phyloP scores from a whole-genome alignment of 2,329 filamentous ascomycete species.

The Lachnellula hyalina region DNA sequence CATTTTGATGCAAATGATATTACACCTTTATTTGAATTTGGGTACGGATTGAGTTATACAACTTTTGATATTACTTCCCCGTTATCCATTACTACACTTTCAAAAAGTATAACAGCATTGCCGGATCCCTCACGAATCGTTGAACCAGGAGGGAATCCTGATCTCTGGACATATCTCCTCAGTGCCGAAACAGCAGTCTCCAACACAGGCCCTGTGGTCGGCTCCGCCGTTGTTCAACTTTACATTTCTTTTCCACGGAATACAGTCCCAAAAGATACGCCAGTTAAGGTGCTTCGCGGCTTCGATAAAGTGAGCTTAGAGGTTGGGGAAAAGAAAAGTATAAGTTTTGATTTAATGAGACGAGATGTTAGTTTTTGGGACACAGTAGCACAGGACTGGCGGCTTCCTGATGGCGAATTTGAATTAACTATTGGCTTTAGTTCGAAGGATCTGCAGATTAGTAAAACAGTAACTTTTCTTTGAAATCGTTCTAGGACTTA shows the following conservation, averaged over 20 bases:
- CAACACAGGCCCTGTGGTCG: conserved; percentile 43
- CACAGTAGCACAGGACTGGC: conserved; percentile 53
- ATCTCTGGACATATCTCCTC: conserved; percentile 48
- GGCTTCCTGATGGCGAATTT: conserved; percentile 30
- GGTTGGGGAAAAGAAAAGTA: conserved; percentile 39
- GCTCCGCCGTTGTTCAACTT: conserved; percentile 29
- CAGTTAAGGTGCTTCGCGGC: conserved; percentile 55
- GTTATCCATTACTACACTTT: conserved; percentile 29
- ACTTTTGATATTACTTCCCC: conserved; percentile 51
- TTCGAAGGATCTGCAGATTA: conserved; percentile 9
- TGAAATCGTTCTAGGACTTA: not conserved
- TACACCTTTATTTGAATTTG: conserved; percentile 71
- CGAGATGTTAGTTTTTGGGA: conserved; percentile 63
- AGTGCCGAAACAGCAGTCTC: conserved; percentile 42
- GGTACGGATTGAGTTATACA: conserved; percentile 73
- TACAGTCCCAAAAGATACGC: conserved; percentile 32
- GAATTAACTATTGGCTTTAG: conserved; percentile 13
- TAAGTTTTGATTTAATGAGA: conserved; percentile 49
- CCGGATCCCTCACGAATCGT: conserved; percentile 34
- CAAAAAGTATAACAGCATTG: conserved; percentile 36
- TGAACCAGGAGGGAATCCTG: conserved; percentile 48
- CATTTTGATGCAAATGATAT: conserved; percentile 56
- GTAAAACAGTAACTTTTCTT: not conserved
- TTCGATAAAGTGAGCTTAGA: conserved; percentile 52
- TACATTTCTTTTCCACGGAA: conserved; percentile 18